These are phyloP conservation scores for Porpolomopsis calyptriformis DNA, from an alignment of 768 basidiomycete genomes.

Conservation along the genomic window DNA sequence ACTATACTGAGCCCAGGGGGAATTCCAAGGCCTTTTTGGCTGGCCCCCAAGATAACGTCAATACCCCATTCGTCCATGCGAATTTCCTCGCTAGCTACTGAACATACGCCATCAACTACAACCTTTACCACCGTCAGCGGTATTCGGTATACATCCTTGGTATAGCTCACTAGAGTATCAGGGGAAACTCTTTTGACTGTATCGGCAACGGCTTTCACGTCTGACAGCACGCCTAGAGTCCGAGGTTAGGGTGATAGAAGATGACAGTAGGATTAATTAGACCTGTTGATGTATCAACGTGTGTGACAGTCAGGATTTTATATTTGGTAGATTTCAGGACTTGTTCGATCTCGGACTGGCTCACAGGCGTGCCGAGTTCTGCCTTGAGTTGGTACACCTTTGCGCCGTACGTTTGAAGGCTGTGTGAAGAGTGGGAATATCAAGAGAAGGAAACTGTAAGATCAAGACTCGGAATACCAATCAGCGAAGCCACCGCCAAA, in stretches of 20 bases:
- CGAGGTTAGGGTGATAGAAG: background rate
- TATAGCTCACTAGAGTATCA: conserved; percentile 54
- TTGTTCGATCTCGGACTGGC: conserved; percentile 45
- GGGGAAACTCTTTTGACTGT: conserved; percentile 71
- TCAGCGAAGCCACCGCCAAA: conserved; percentile 88
- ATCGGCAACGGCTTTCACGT: conserved; percentile 66
- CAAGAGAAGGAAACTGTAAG: background rate
- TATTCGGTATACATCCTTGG: conserved; percentile 4
- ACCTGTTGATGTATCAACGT: conserved; percentile 89
- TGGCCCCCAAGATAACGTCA: conserved; percentile 79
- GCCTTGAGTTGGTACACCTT: conserved; percentile 78
- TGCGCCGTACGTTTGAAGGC: conserved; percentile 81
- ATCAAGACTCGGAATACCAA: conserved; percentile 38
- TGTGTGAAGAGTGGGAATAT: conserved; percentile 17
- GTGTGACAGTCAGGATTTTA: conserved; percentile 87
- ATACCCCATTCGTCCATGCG: conserved; percentile 88
- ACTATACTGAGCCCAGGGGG: conserved; percentile 90
- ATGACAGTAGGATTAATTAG: conserved; percentile 9
- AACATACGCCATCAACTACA: conserved; percentile 88
- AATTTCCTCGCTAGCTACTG: conserved; percentile 93
- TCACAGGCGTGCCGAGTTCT: conserved; percentile 68
- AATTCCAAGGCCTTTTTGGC: conserved; percentile 86
- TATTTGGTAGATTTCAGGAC: conserved; percentile 73
- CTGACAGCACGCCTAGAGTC: conserved; percentile 64
- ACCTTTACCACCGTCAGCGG: conserved; percentile 32